Evolutionary conservation across 2,329 filamentous ascomycete genomes (phyloP).

Genomic region (Escovopsis sp.): DNA sequence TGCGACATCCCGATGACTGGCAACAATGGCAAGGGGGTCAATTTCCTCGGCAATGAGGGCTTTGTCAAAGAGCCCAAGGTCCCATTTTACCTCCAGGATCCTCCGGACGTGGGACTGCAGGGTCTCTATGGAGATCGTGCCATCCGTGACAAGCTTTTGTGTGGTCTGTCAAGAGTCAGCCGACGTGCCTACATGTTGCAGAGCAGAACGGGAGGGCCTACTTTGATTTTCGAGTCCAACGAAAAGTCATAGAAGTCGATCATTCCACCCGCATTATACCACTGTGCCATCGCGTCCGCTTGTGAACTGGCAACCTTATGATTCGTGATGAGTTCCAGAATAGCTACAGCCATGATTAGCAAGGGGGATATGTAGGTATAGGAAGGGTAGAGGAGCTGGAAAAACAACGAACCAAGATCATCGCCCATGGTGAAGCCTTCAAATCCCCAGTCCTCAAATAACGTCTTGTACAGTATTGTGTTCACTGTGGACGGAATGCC

Average conservation of each 20-base stretch:
- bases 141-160: slow-evolving; percentile 3
- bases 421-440: slow-evolving; percentile 3
- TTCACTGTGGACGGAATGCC: not conserved
- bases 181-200: not conserved
- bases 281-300: slow-evolving; percentile 4
- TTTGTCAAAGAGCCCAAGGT: slow-evolving; percentile 5
- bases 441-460: slow-evolving; percentile 2
- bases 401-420: not conserved
- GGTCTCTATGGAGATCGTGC: slow-evolving; percentile 1
- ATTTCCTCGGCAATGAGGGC: slow-evolving; percentile 2
- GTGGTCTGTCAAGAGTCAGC: not conserved
- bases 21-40: slow-evolving; percentile 4
- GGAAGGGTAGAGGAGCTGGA: not conserved
- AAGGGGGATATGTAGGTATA: too few species aligned
- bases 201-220: not conserved
- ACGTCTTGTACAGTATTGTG: slow-evolving; percentile 1
- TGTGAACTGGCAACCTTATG: slow-evolving; percentile 3
- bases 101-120: slow-evolving; percentile 3
- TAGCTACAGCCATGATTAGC: not conserved
- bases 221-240: slow-evolving; percentile 2
- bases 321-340: slow-evolving; percentile 1
- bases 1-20: slow-evolving; percentile 2
- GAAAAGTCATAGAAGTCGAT: slow-evolving; percentile 5
- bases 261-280: slow-evolving; percentile 5
- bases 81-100: slow-evolving; percentile 4